Evolutionary conservation across 2,329 filamentous ascomycete species (phyloP).

Genomic region (Basipetospora chlamydospora): DNA sequence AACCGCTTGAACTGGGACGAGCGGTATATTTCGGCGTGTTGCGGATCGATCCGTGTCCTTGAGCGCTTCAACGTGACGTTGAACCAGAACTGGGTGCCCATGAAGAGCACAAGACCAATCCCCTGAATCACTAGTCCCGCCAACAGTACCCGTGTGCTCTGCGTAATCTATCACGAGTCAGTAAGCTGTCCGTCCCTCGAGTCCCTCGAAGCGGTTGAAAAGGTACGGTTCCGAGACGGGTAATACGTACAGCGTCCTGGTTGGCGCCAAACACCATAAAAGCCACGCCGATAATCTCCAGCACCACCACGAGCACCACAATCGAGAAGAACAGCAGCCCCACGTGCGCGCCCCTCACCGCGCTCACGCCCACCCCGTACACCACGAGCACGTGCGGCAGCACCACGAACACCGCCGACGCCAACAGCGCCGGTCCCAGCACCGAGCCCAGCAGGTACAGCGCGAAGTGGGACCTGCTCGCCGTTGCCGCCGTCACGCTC

Average conservation of each 20-base stretch:
- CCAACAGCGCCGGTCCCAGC: constrained; percentile 30
- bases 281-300: constrained; percentile 26
- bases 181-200: neutral
- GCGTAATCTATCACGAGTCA: neutral
- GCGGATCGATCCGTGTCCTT: constrained; percentile 21
- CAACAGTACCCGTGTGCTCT: constrained; percentile 19
- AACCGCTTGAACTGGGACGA: constrained; percentile 28
- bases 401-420: constrained; percentile 26
- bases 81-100: constrained; percentile 25
- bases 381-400: constrained; percentile 31
- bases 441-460: constrained; percentile 31
- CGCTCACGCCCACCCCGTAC: constrained; percentile 28
- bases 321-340: constrained; percentile 20
- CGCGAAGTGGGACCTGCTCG: constrained; percentile 24
- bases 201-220: too few species aligned
- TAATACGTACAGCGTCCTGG: too few species aligned
- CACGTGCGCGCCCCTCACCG: constrained; percentile 19
- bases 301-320: constrained; percentile 18
- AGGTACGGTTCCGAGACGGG: too few species aligned
- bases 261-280: constrained; percentile 23
- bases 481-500: too few species aligned
- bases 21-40: constrained; percentile 23
- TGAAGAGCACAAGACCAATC: constrained; percentile 22
- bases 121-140: constrained; percentile 30
- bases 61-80: constrained; percentile 22